Evolutionary conservation across 495 filamentous ascomycete genomes (phyloP), one percentile per base, ranked within the genome.

Genomic region (Penicillium mononematosum): DNA sequence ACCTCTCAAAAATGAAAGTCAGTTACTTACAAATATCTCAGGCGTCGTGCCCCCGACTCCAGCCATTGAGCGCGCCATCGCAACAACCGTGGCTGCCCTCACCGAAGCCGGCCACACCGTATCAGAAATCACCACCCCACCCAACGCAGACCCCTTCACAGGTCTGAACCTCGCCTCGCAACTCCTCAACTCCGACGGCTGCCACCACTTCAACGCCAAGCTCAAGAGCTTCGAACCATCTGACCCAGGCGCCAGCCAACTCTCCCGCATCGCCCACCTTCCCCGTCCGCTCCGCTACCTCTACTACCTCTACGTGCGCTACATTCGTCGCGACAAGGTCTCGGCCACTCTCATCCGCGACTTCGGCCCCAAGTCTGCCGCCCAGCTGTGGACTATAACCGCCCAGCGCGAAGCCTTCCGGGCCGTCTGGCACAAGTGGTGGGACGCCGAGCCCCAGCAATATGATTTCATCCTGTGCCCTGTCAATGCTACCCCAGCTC

Each of bases 221-320:
- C 84, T 90, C 60, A 83, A 87, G 58, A 79, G 76, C 27, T 89
- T 89, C 43, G 94, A 98, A 74, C 85, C 83, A 69, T 84, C 88
- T 60, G 94, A 98, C 66, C 69, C 83, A 0, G 94, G 92, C 22
- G 92, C 90, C 16, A 76, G 73, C 34, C 86, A 91, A 69, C 82
- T 98, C 71, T 72, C 78, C 46, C 80, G 79, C 57, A 82, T 92
- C 52, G 90, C 91, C 66, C 73, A 77, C n/a, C 81, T 96, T 12
- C 86, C 91, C 24, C 71, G 84, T 19, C 86, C 86, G 3, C 58
- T 96, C 51, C 91, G 92, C 66, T 94, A 85, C 63, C 56, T 96
- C n/a, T 91, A 96, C 75, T 95, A 90, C 67, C 78, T 89, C 3
- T 98, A 86, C 80, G 88, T 95, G 6, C 88, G 88, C 57, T 96